Percentiles rank a stretch among this genome's conserved stretches.
Conservation (phyloP, 257 asterid species). For the Solanum ahanhuiri region DNA sequence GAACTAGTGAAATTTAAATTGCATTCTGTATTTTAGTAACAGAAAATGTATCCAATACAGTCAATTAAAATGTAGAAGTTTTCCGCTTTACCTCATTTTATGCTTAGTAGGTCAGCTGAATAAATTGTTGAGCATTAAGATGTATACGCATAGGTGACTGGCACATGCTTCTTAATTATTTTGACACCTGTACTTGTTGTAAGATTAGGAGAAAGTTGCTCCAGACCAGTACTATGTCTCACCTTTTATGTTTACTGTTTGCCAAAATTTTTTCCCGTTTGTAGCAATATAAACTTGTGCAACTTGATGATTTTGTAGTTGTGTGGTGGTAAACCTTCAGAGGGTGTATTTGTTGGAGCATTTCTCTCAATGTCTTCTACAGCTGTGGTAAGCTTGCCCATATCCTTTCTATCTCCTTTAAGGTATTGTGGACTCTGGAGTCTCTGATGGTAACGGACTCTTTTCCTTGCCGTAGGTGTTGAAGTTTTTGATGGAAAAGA, state of each 20-base stretch:
- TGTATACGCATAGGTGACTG: background rate
- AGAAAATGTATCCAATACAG: background rate
- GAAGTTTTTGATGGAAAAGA: constrained; percentile 86
- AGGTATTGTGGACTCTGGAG: background rate
- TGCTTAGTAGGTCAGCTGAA: background rate
- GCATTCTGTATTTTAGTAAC: background rate
- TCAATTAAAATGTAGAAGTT: background rate
- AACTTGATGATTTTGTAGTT: constrained; percentile 42
- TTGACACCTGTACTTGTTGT: background rate
- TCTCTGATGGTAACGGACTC: background rate
- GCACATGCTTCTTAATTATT: background rate
- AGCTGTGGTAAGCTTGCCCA: constrained; percentile 67
- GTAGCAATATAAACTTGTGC: constrained; percentile 6
- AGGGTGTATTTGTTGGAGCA: constrained; percentile 92
- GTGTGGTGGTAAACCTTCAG: constrained; percentile 93
- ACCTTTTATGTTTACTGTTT: background rate
- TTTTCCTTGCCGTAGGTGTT: constrained; percentile 18
- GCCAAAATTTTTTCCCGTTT: background rate
- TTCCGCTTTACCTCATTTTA: background rate
- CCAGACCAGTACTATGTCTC: background rate
- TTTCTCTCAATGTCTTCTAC: constrained; percentile 99
- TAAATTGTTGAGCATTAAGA: background rate
- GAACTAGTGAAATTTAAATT: background rate
- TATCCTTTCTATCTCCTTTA: background rate
- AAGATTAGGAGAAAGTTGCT: background rate